Evolutionary conservation across 1,284 basidiomycete species (phyloP), one percentile per base, ranked within the genome.

Genomic region (Apiotrichum domesticum): DNA sequence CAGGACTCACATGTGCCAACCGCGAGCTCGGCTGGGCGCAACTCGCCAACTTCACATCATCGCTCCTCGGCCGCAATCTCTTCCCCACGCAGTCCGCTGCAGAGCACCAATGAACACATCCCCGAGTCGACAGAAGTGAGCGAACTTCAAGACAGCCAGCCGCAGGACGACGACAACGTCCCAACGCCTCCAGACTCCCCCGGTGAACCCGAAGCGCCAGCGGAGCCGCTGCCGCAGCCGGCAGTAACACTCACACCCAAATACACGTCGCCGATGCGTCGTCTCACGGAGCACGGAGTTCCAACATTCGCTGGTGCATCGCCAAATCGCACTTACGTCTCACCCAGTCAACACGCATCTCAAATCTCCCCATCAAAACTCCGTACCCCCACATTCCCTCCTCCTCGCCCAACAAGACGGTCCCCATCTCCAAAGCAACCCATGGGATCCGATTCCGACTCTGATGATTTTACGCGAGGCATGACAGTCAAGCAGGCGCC

Each of bases 161-260:
- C 47, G 1, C 35, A 6, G 6, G 49, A 41, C 13, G 50, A 43
- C 4, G 49, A 4, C 29, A 35, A 21, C n/a, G 35, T 53, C 10
- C 45, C 52, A 6, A 53, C 52, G 2, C 52, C 52, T 9, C 21
- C 44, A 7, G 52, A 53, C n/a, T 40, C 45, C n/a, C 15, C 32
- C 10, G 35, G 35, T 35, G 21, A 35, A 39, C 37, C 37, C 14
- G 37, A 39, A 9, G 37, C 37, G 10, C 10, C 8, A 39, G 37
- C 37, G 10, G 37, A 39, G 37, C 15, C 41, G 41, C 41, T 15
- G 41, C 41, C 7, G 41, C 41, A 11, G 10, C 41, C 41, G n/a
- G 10, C n/a, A 15, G n/a, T 6, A n/a, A 45, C 21, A 29, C 15
- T 45, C 44, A 7, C n/a, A 29, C 29, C 29, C 29, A 29, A 29